phyloP scores from a whole-genome alignment of 2,329 filamentous ascomycete genomes.

The Onygena corvina region DNA sequence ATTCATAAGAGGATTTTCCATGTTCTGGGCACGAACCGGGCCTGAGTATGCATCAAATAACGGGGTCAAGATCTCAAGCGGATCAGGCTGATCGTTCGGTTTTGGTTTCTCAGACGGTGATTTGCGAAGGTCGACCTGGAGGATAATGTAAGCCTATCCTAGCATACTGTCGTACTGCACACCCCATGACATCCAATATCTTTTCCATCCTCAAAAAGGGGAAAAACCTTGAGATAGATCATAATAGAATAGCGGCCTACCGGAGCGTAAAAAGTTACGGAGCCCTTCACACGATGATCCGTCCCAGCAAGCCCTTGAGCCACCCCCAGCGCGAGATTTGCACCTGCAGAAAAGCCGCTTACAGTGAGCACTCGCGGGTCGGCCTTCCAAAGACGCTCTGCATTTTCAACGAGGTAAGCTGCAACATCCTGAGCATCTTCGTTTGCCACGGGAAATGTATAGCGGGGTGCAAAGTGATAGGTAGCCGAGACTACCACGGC shows the following conservation, averaged over 20 bases:
- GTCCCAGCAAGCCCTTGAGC: conserved; percentile 19
- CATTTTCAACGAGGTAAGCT: conserved; percentile 31
- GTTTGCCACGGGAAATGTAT: conserved; percentile 32
- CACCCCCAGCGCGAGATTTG: conserved; percentile 32
- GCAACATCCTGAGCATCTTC: conserved; percentile 37
- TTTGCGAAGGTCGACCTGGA: conserved; percentile 30
- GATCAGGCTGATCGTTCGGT: conserved; percentile 27
- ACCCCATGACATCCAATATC: too few species aligned
- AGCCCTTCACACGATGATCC: conserved; percentile 27
- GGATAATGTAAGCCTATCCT: neutral
- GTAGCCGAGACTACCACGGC: conserved; percentile 31
- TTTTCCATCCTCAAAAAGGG: too few species aligned
- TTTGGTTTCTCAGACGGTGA: conserved; percentile 33
- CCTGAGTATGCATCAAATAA: conserved; percentile 37
- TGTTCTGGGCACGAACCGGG: conserved; percentile 17
- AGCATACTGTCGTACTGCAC: too few species aligned
- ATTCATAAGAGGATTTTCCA: conserved; percentile 28
- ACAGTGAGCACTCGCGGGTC: conserved; percentile 34
- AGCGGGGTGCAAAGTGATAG: conserved; percentile 34
- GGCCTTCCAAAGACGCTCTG: conserved; percentile 26
- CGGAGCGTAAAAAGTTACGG: conserved; percentile 32
- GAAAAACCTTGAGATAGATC: too few species aligned
- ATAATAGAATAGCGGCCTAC: conserved; percentile 10
- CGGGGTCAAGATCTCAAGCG: conserved; percentile 29
- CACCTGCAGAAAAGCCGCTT: conserved; percentile 37